Percentiles rank a stretch among this genome's conserved stretches.
phyloP scores from a whole-genome alignment of 2,329 filamentous ascomycete genomes.

The Xylaria sp. region DNA sequence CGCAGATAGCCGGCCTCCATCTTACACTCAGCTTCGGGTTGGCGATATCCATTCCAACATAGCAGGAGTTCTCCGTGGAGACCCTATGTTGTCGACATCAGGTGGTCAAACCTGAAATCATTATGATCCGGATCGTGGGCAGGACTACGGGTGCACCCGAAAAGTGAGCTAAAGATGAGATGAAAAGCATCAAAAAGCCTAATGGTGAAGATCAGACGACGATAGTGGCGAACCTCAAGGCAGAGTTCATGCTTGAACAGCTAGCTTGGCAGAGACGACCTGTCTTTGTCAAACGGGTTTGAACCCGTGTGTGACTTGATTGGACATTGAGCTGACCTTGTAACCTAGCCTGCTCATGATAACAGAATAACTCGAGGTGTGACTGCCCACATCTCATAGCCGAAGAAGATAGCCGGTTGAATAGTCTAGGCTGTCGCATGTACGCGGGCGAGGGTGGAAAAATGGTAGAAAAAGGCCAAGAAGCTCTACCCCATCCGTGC shows the following conservation, averaged over 20 bases:
- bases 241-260: conserved; percentile 22
- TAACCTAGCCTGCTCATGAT: background rate
- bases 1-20: background rate
- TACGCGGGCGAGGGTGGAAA: conserved; percentile 28
- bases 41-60: background rate
- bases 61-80: background rate
- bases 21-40: background rate
- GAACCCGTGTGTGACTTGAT: conserved; percentile 6
- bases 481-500: conserved; percentile 32
- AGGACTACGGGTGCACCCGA: conserved; percentile 27
- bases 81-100: conserved; percentile 12
- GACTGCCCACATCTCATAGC: conserved; percentile 11
- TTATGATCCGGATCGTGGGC: conserved; percentile 21
- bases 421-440: conserved; percentile 34
- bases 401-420: conserved; percentile 29
- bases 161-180: conserved; percentile 28
- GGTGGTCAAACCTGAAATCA: conserved; percentile 25
- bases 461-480: conserved; percentile 21
- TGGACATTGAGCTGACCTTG: conserved; percentile 3
- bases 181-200: conserved; percentile 35
- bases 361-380: conserved; percentile 10
- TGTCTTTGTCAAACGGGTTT: conserved; percentile 16
- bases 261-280: conserved; percentile 13
- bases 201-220: conserved; percentile 38
- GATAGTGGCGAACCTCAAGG: conserved; percentile 1